Conservation (phyloP, 306 rosid species). For the Ormosia semicastrata region DNA sequence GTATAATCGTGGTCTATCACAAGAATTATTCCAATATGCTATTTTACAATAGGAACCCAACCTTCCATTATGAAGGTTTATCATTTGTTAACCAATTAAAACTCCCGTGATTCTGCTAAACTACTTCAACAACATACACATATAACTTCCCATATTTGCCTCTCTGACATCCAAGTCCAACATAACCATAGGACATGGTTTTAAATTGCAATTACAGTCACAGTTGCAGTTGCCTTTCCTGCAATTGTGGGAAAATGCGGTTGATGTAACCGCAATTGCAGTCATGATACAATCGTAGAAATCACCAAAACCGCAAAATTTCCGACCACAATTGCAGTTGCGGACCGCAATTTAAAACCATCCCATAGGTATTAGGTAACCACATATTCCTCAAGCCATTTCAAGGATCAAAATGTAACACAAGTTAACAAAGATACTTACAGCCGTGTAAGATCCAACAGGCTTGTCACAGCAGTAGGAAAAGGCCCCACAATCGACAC, state of each 20-base stretch:
- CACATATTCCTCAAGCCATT: not conserved
- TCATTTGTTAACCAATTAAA: not conserved
- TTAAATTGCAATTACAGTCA: no score
- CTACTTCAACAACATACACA: not conserved
- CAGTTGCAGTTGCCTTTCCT: no score
- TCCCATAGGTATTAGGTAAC: not conserved
- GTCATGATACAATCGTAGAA: no score
- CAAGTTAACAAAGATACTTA: constrained; percentile 35
- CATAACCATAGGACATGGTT: not conserved
- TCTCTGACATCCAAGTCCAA: constrained; percentile 1
- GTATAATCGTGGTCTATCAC: not conserved
- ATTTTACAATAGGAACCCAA: not conserved
- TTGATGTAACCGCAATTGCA: no score
- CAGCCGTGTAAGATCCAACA: constrained; percentile 97
- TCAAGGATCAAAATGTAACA: not conserved
- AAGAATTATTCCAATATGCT: not conserved
- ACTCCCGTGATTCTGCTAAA: not conserved
- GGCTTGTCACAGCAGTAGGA: constrained; percentile 97
- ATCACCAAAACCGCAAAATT: no score
- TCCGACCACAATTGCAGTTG: no score
- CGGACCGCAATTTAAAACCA: no score
- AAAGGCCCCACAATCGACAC: constrained; percentile 99
- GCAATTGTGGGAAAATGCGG: no score
- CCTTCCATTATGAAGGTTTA: not conserved
- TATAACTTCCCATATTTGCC: not conserved